Conservation (phyloP, 148 eudicot genomes). For the Euryodendron excelsum region DNA sequence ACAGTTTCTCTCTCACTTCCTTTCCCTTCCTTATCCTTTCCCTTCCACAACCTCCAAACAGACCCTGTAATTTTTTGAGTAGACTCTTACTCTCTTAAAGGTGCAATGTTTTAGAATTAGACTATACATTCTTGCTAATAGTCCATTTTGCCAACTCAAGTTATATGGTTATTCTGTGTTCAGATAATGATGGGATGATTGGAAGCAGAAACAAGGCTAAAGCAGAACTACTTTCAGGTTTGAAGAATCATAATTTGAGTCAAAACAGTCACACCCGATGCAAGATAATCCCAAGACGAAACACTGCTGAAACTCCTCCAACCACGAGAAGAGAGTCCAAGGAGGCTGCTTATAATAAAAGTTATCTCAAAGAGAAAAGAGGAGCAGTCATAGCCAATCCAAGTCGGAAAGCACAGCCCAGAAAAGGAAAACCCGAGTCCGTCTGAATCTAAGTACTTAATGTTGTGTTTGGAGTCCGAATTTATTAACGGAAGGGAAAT, state of each 20-base stretch:
- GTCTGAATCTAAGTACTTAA: neutral
- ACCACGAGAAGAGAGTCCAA: slow-evolving; percentile 16
- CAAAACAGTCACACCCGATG: slow-evolving; percentile 36
- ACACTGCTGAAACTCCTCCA: slow-evolving; percentile 11
- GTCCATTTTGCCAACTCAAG: neutral
- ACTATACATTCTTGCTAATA: neutral
- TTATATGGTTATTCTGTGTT: neutral
- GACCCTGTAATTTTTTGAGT: too few species aligned
- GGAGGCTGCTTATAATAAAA: slow-evolving; percentile 18
- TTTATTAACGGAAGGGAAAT: too few species aligned
- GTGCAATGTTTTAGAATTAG: neutral
- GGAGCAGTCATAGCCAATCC: slow-evolving; percentile 15
- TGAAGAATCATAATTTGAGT: slow-evolving; percentile 34
- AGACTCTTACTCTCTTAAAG: neutral
- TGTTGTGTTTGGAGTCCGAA: too few species aligned
- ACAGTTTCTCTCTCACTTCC: too few species aligned
- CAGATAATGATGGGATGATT: slow-evolving; percentile 62
- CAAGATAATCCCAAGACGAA: slow-evolving; percentile 29
- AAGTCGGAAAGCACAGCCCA: slow-evolving; percentile 9
- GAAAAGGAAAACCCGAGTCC: slow-evolving; percentile 4
- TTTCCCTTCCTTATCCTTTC: too few species aligned
- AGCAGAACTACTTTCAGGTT: slow-evolving; percentile 27
- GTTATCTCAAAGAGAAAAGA: slow-evolving; percentile 7
- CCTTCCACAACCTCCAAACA: too few species aligned
- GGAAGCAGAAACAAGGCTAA: slow-evolving; percentile 44